Conservation (phyloP, 495 filamentous ascomycete genomes). For the Evernia prunastri region DNA sequence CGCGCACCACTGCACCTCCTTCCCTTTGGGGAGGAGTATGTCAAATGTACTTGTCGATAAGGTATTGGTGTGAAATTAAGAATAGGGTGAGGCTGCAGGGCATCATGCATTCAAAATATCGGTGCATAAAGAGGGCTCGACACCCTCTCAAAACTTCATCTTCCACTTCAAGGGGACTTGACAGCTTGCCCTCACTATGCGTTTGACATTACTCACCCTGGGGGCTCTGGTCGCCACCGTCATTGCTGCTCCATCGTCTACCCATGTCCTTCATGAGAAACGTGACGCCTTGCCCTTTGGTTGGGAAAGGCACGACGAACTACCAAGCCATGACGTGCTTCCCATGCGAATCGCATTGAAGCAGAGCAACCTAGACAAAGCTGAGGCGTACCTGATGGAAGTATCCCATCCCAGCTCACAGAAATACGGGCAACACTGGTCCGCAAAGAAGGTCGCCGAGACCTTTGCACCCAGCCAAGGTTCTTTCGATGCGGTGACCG, state of each 20-base stretch:
- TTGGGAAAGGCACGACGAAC: slow-evolving; percentile 32
- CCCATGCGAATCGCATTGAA: slow-evolving; percentile 51
- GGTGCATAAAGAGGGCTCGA: background rate
- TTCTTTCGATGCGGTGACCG: slow-evolving; percentile 38
- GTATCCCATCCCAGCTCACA: slow-evolving; percentile 43
- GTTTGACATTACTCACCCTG: slow-evolving; percentile 31
- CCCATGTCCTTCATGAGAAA: slow-evolving; percentile 41
- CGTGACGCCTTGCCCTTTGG: slow-evolving; percentile 32
- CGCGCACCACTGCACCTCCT: slow-evolving; percentile 15
- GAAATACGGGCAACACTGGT: slow-evolving; percentile 51
- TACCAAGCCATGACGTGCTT: slow-evolving; percentile 34
- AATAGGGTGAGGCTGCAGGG: background rate
- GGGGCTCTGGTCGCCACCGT: slow-evolving; percentile 27
- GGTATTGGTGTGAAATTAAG: background rate
- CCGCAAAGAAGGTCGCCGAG: slow-evolving; percentile 42
- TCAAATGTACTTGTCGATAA: slow-evolving; percentile 3
- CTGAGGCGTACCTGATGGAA: slow-evolving; percentile 50
- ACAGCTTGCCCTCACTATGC: slow-evolving; percentile 28
- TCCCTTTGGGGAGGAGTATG: slow-evolving; percentile 15
- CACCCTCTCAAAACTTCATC: background rate
- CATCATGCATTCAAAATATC: background rate
- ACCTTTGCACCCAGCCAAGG: slow-evolving; percentile 44
- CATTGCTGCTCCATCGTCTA: slow-evolving; percentile 31
- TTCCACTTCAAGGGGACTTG: background rate
- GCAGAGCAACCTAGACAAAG: slow-evolving; percentile 48